Evolutionary conservation across 352 stramenopile genomes (phyloP).

Genomic region (Globisporangium solare): DNA sequence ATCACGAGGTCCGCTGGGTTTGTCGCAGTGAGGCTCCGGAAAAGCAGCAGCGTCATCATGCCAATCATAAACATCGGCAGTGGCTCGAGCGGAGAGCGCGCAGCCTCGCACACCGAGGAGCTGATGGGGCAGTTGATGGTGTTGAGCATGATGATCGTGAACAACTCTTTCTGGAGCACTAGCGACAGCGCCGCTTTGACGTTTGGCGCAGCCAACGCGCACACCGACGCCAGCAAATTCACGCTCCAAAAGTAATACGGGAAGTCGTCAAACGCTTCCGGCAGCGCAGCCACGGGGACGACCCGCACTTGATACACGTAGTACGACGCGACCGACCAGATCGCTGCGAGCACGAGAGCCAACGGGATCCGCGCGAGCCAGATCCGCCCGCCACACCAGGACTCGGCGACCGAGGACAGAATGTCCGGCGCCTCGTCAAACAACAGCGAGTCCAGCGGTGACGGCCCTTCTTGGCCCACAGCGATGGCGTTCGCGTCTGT

Average conservation of each 20-base stretch:
- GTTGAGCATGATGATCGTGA: conserved; percentile 37
- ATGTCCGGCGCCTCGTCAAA: conserved; percentile 21
- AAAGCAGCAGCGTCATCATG: conserved; percentile 22
- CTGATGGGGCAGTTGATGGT: conserved; percentile 29
- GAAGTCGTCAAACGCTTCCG: conserved; percentile 19
- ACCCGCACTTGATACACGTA: conserved; percentile 17
- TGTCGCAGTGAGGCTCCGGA: conserved; percentile 21
- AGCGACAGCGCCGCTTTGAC: conserved; percentile 26
- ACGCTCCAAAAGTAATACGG: conserved; percentile 36
- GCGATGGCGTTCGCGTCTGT: conserved; percentile 8
- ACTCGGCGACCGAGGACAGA: conserved; percentile 18
- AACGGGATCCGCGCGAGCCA: conserved; percentile 18
- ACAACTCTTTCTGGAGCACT: conserved; percentile 32
- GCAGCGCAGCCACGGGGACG: conserved; percentile 29
- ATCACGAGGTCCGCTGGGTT: conserved; percentile 34
- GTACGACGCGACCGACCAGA: conserved; percentile 28
- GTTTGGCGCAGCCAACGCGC: conserved; percentile 27
- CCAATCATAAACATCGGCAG: conserved; percentile 33
- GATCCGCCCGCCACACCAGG: conserved; percentile 23
- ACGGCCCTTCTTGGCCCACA: conserved; percentile 13
- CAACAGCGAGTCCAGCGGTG: conserved; percentile 22
- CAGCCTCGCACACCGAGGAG: conserved; percentile 10
- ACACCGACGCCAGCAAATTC: conserved; percentile 29
- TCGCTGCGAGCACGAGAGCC: conserved; percentile 18
- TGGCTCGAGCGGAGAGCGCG: conserved; percentile 22